These are phyloP conservation scores for Coniophora puteana DNA, from an alignment of 1,284 basidiomycete genomes.

Conservation along the genomic window DNA sequence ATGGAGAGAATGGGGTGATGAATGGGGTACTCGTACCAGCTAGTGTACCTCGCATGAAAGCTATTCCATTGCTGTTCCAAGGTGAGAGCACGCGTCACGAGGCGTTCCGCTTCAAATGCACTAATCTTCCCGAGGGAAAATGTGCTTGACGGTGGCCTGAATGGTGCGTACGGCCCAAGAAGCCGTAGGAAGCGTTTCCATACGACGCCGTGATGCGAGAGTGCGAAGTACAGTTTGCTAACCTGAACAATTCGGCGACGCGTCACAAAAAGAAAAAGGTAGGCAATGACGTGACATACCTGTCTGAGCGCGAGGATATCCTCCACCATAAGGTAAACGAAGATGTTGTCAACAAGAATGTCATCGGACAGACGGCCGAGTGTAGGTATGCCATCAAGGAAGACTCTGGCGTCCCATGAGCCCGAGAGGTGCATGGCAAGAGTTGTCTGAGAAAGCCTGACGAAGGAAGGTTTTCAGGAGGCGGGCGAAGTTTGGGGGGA, in stretches of 20 bases:
- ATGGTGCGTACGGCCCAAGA: conserved; percentile 54
- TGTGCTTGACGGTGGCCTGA: conserved; percentile 55
- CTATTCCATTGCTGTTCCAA: conserved; percentile 55
- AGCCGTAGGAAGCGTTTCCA: conserved; percentile 62
- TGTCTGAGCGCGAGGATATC: conserved; percentile 51
- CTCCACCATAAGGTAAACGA: conserved; percentile 44
- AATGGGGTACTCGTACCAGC: too few relatives aligned
- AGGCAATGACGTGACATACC: conserved; percentile 30
- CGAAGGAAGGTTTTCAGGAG: conserved; percentile 12
- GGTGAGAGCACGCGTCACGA: conserved; percentile 59
- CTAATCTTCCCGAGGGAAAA: conserved; percentile 39
- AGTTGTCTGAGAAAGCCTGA: conserved; percentile 11
- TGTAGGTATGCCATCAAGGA: conserved; percentile 18
- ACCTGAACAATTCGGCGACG: conserved; percentile 33
- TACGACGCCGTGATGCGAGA: conserved; percentile 63
- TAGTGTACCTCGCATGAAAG: conserved; percentile 35
- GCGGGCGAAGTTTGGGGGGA: conserved; percentile 16
- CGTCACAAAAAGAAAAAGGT: not conserved
- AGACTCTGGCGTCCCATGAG: conserved; percentile 23
- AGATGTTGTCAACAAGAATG: conserved; percentile 46
- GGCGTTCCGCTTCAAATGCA: conserved; percentile 57
- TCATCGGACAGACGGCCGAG: conserved; percentile 34
- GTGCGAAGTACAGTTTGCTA: conserved; percentile 48
- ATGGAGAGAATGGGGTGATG: conserved; percentile 52
- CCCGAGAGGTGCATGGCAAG: conserved; percentile 8